Evolutionary conservation across 768 basidiomycete species (phyloP).

Genomic region (Trametopsis cervina): DNA sequence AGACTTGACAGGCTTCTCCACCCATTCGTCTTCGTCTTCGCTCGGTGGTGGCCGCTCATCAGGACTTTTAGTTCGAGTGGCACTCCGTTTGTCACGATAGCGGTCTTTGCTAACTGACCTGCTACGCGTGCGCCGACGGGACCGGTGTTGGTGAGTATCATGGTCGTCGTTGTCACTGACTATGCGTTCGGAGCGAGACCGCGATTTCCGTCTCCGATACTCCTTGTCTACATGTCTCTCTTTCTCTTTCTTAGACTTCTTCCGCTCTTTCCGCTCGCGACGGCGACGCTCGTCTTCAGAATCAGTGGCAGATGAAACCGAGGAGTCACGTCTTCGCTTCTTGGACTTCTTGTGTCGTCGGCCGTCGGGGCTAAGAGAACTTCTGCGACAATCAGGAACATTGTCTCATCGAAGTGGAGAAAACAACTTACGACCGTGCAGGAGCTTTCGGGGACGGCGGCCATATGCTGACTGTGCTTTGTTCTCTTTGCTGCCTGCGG

Average conservation of each 20-base stretch:
- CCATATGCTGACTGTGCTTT: conserved; percentile 59
- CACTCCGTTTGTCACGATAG: conserved; percentile 1
- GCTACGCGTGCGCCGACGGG: too few species aligned
- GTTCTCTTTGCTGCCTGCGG: conserved; percentile 63
- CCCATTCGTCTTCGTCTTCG: conserved; percentile 54
- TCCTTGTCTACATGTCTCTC: conserved; percentile 29
- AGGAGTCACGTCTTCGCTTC: conserved; percentile 47
- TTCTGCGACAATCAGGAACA: conserved; percentile 21
- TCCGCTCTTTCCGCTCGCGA: conserved; percentile 54
- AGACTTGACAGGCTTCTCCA: conserved; percentile 43
- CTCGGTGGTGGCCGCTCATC: conserved; percentile 19
- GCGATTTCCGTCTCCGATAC: conserved; percentile 23
- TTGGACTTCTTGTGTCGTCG: conserved; percentile 49
- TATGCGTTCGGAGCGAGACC: conserved; percentile 29
- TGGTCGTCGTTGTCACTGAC: conserved; percentile 31
- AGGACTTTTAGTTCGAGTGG: conserved; percentile 23
- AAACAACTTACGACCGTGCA: conserved; percentile 46
- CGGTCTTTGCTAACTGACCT: conserved; percentile 20
- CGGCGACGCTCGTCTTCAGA: conserved; percentile 54
- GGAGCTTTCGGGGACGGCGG: conserved; percentile 73
- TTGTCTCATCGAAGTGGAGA: not conserved
- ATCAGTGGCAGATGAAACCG: conserved; percentile 37
- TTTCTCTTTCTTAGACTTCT: conserved; percentile 42
- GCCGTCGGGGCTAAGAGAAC: conserved; percentile 46
- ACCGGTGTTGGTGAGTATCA: conserved; percentile 1